Evolutionary conservation across 345 rosid species (phyloP), one percentile per base, ranked within the genome.

Genomic region (Citrus glauca): DNA sequence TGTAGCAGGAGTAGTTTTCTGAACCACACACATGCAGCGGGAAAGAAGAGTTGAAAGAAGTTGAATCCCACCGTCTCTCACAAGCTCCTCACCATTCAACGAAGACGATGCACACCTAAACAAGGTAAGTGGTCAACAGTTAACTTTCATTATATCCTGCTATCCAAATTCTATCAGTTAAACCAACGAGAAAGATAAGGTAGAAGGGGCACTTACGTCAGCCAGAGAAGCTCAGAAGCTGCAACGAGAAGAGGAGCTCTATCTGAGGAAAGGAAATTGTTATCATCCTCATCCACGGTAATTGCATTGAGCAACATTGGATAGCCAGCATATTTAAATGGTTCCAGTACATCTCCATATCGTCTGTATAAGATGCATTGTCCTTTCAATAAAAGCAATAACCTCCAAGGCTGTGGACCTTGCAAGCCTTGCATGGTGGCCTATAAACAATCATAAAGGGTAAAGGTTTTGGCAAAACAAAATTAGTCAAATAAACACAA

Each of bases 401-500:
- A 76, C 87, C 98, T 92, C 99, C 99, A 96, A 61, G 97, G 88
- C 81, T 96, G 99, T 72, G 99, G 98, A 85, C 99, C 99, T 91
- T 96, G 99, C 83, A 96, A 82, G 71, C 99, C 99, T 96, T 96
- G 99, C 93, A 96, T 92, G 76, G 99, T 96, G 77, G 98, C 98
- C 99, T 96, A 72, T 48, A 77, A 78, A 84, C 73, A 85, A 70
- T 32, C 69, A 77, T 56, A 65, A 22, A 73, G 37, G 63, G 68
- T 17, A 65, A 60, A 40, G 5, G 13, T 25, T 75, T 71, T 13
- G 25, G 74, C 28, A 72, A 74, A 60, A 27, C 32, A 32, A 60
- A 38, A 76, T 40, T 4, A 69, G n/a, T 16, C 4, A 40, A n/a
- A 53, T 16, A 53, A 17, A 20, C 2, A 24, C 76, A 60, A 28